Percentiles rank a stretch among this genome's conserved stretches.
phyloP scores from a whole-genome alignment of 2,329 filamentous ascomycete genomes.

The Colletotrichum somersetense region DNA sequence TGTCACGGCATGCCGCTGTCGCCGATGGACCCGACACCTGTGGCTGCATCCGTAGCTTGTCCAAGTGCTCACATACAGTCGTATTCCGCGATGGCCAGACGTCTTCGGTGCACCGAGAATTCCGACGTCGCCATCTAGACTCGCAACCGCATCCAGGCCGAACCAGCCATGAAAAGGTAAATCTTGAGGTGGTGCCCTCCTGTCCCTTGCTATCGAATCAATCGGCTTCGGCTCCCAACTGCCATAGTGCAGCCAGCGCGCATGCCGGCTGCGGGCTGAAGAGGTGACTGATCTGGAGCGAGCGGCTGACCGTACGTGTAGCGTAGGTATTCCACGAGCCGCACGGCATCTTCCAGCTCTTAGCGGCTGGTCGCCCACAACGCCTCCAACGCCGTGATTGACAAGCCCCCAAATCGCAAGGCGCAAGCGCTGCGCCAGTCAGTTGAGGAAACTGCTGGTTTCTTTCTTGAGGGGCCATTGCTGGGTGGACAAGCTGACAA shows the following conservation, averaged over 20 bases:
- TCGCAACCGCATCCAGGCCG: constrained; percentile 10
- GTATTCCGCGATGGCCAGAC: constrained; percentile 19
- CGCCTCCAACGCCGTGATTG: constrained; percentile 18
- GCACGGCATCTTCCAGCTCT: background rate
- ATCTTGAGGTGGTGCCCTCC: background rate
- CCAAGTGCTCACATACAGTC: constrained; percentile 1
- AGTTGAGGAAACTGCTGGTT: constrained; percentile 32
- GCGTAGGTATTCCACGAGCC: constrained; percentile 4
- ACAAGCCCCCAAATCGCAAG: constrained; percentile 15
- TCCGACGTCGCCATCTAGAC: background rate
- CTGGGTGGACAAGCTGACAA: constrained; percentile 13
- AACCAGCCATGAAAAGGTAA: too few relatives aligned
- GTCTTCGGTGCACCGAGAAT: constrained; percentile 25
- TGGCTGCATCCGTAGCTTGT: constrained; percentile 28
- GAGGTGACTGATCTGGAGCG: background rate
- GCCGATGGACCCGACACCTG: constrained; percentile 22
- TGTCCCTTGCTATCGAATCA: background rate
- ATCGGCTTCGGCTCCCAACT: constrained; percentile 20
- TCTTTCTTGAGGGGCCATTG: constrained; percentile 10
- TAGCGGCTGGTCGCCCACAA: constrained; percentile 2
- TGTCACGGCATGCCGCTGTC: constrained; percentile 36
- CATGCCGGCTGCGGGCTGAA: constrained; percentile 26
- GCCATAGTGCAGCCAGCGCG: constrained; percentile 3
- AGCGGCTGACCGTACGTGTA: constrained; percentile 13
- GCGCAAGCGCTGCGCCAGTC: constrained; percentile 38